Conservation (phyloP, 2,329 filamentous ascomycete species). For the Ophiobolus disseminans region DNA sequence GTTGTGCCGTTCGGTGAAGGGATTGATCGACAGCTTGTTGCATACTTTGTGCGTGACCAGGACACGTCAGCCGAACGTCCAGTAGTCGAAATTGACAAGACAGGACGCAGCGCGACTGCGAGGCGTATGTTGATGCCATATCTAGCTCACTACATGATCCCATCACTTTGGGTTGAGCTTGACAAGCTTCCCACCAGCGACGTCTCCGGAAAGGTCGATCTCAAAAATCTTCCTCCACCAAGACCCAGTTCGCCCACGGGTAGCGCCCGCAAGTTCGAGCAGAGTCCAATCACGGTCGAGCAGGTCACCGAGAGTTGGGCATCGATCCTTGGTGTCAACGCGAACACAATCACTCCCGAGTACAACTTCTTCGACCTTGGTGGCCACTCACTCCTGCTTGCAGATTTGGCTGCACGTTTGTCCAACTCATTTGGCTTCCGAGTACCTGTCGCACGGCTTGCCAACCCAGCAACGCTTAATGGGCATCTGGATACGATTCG, state of each 20-base stretch:
- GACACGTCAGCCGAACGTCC: conserved; percentile 66
- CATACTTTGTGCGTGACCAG: conserved; percentile 75
- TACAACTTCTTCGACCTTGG: conserved; percentile 84
- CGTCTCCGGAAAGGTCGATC: conserved; percentile 80
- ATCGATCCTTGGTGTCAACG: conserved; percentile 69
- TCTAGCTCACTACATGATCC: conserved; percentile 85
- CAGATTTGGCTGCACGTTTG: conserved; percentile 74
- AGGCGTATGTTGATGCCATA: conserved; percentile 69
- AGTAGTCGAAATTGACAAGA: conserved; percentile 70
- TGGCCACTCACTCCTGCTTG: conserved; percentile 79
- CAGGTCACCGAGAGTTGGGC: conserved; percentile 77
- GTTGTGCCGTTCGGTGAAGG: conserved; percentile 79
- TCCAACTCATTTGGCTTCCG: conserved; percentile 75
- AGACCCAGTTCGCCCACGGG: conserved; percentile 55
- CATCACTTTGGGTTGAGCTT: conserved; percentile 76
- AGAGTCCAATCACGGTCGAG: conserved; percentile 70
- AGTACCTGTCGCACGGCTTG: conserved; percentile 73
- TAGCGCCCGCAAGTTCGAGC: conserved; percentile 58
- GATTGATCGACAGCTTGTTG: conserved; percentile 75
- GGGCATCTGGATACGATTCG: conserved; percentile 77
- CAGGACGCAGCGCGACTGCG: conserved; percentile 73
- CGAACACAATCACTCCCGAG: conserved; percentile 67
- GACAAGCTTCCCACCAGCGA: conserved; percentile 75
- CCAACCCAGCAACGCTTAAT: conserved; percentile 73
- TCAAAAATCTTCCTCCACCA: conserved; percentile 73